These are phyloP conservation scores for Candida sanyiensis DNA, from an alignment of 805 yeast species.

Conservation along the genomic window DNA sequence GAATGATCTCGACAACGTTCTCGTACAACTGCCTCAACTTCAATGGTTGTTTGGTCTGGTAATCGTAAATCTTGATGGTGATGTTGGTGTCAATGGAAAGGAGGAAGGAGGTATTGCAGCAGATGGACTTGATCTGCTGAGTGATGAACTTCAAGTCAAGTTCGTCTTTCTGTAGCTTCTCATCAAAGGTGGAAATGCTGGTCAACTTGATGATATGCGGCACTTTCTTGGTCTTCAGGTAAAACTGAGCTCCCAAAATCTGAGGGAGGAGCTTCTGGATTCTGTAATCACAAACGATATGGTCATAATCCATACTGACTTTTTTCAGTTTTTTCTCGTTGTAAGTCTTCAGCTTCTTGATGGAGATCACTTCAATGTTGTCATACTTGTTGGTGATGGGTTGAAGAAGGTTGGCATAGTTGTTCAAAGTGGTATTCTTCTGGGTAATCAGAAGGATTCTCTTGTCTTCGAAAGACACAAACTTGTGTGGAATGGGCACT, in stretches of 20 bases:
- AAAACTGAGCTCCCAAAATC: constrained; percentile 55
- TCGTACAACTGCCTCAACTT: constrained; percentile 33
- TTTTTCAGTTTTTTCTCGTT: constrained; percentile 43
- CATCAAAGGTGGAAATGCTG: constrained; percentile 2
- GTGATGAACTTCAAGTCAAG: constrained; percentile 59
- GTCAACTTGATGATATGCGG: constrained; percentile 48
- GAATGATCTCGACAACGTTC: constrained; percentile 47
- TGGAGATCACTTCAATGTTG: constrained; percentile 19
- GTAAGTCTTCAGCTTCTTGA: constrained; percentile 53
- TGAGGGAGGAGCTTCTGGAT: constrained; percentile 55
- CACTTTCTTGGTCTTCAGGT: constrained; percentile 55
- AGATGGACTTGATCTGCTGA: constrained; percentile 59
- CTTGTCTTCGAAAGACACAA: constrained; percentile 4
- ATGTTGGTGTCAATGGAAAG: constrained; percentile 60
- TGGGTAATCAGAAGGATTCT: constrained; percentile 58
- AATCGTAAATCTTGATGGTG: constrained; percentile 47
- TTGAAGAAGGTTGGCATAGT: constrained; percentile 8
- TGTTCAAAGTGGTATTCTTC: constrained; percentile 36
- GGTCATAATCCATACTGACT: constrained; percentile 55
- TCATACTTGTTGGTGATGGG: constrained; percentile 16
- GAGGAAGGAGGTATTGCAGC: constrained; percentile 55
- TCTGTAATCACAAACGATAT: constrained; percentile 64
- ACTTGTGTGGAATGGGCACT: constrained; percentile 38
- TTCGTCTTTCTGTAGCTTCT: constrained; percentile 6
- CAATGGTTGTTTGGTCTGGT: constrained; percentile 26